These are phyloP conservation scores for Penicillium cinerascens DNA, from an alignment of 495 filamentous ascomycete species.

Conservation along the genomic window DNA sequence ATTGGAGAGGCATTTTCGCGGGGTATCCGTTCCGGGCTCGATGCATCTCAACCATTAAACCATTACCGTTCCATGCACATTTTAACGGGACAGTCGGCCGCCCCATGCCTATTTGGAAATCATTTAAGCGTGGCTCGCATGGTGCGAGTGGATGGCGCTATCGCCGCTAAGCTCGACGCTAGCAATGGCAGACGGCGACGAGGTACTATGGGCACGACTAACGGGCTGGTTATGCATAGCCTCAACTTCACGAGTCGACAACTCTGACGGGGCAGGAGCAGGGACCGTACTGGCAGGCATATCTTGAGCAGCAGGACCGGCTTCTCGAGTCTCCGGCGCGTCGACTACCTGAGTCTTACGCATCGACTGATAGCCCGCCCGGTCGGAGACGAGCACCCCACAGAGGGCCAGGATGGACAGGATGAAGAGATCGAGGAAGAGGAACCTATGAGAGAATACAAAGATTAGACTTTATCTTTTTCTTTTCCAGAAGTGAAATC, in stretches of 20 bases:
- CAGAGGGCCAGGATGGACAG: slow-evolving; percentile 26
- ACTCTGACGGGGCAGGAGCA: slow-evolving; percentile 7
- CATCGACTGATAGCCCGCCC: slow-evolving; percentile 25
- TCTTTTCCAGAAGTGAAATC: not conserved
- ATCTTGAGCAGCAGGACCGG: slow-evolving; percentile 8
- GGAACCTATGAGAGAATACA: slow-evolving; percentile 12
- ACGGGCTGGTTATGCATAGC: slow-evolving; percentile 19
- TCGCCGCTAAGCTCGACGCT: slow-evolving; percentile 13
- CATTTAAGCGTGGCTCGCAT: slow-evolving; percentile 2
- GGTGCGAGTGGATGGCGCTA: slow-evolving; percentile 2
- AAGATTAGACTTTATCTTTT: too few relatives aligned
- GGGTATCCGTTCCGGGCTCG: not conserved
- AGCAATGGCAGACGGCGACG: slow-evolving; percentile 4
- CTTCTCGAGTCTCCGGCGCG: not conserved
- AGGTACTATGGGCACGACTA: slow-evolving; percentile 14
- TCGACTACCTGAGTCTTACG: slow-evolving; percentile 6
- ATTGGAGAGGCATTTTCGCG: not conserved
- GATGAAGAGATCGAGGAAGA: slow-evolving; percentile 28
- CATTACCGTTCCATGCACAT: not conserved
- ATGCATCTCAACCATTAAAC: not conserved
- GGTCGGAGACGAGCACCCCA: slow-evolving; percentile 24
- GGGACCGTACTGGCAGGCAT: slow-evolving; percentile 20
- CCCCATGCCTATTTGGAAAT: not conserved
- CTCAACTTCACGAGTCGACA: slow-evolving; percentile 21
- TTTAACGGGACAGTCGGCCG: not conserved